Base-by-base conservation (phyloP, 345 rosid genomes). In the Balakata baccata region DNA sequence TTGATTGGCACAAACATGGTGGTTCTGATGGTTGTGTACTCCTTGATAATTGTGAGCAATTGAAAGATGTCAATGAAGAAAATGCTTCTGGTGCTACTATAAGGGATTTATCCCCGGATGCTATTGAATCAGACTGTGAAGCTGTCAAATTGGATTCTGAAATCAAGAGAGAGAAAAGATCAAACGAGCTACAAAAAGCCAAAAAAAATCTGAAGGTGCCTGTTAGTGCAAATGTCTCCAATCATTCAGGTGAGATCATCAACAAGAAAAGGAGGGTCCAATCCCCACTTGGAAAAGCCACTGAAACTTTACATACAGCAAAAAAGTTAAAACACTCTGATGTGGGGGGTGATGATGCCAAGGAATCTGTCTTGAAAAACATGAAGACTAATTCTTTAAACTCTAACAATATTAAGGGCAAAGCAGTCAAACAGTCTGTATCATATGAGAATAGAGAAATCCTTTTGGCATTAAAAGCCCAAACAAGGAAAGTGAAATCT, bases 301-400 rank as follows among this genome's bases (percentile, higher is more conserved):
- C 65, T 77, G 91, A 83, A 74, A 75, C 64, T 78, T 70, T 71
- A 57, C 80, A 63, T 75, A 81, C 85, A 70, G 75, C 82, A 73
- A 94, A 89, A 76, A 89, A 81, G 83, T 70, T 81, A 45, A 89
- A 83, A 81, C 53, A 43, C 82, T 78, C 78, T 60, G 88, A 81
- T 63, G 73, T 6, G 45, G 83, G 81, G 64, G 84, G 69, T 70
- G 77, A 66, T 75, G 75, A 65, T 66, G 13, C 75, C 53, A 82
- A 64, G 79, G 76, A 64, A 59, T 67, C 81, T 22, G 67, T 56
- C 58, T 68, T 63, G 18, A 86, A 80, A 73, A 73, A 64, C 25
- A 46, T 34, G 37, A 82, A 78, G 78, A 78, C 58, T 69, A 79
- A 77, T 77, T 75, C 81, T 78, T 71, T 74, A 47, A 60, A 62